Percentiles rank a stretch among this genome's conserved stretches.
phyloP scores from a whole-genome alignment of 2,329 filamentous ascomycete species.

The Alternaria ethzedia region DNA sequence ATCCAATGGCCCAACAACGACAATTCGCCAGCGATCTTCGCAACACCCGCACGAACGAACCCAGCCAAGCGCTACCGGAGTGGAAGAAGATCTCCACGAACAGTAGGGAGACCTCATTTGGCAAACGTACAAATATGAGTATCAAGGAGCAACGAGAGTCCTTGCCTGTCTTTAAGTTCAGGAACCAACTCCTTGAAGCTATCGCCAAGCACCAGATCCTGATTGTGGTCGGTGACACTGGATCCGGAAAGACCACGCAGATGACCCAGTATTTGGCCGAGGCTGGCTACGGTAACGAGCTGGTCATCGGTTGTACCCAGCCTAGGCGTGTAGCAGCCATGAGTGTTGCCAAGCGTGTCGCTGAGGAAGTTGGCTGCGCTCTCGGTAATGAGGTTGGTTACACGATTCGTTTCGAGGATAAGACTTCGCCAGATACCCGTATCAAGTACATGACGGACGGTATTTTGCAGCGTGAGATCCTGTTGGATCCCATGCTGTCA shows the following conservation, averaged over 20 bases:
- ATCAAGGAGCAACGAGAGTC: constrained; percentile 95
- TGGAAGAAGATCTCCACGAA: constrained; percentile 87
- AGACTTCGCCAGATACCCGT: constrained; percentile 84
- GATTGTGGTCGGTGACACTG: constrained; percentile 96
- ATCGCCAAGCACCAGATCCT: constrained; percentile 87
- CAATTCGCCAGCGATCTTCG: constrained; percentile 90
- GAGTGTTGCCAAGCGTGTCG: constrained; percentile 97
- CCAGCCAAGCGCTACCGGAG: constrained; percentile 77
- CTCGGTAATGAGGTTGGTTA: constrained; percentile 96
- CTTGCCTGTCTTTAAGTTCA: constrained; percentile 87
- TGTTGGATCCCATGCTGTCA: constrained; percentile 90
- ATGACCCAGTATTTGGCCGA: constrained; percentile 95
- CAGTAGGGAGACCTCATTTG: constrained; percentile 80
- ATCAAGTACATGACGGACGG: constrained; percentile 99
- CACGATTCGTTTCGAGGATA: constrained; percentile 98
- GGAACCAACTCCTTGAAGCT: constrained; percentile 84
- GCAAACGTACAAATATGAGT: constrained; percentile 85
- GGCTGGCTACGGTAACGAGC: constrained; percentile 83
- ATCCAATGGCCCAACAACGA: constrained; percentile 90
- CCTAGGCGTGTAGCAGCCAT: constrained; percentile 97
- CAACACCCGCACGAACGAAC: constrained; percentile 65
- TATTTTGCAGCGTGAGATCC: constrained; percentile 95
- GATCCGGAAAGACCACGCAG: constrained; percentile 96
- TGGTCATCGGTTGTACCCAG: constrained; percentile 95
- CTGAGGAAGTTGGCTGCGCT: constrained; percentile 92